These are phyloP conservation scores for Podaxis sp. DNA, from an alignment of 768 basidiomycete genomes.

Conservation along the genomic window DNA sequence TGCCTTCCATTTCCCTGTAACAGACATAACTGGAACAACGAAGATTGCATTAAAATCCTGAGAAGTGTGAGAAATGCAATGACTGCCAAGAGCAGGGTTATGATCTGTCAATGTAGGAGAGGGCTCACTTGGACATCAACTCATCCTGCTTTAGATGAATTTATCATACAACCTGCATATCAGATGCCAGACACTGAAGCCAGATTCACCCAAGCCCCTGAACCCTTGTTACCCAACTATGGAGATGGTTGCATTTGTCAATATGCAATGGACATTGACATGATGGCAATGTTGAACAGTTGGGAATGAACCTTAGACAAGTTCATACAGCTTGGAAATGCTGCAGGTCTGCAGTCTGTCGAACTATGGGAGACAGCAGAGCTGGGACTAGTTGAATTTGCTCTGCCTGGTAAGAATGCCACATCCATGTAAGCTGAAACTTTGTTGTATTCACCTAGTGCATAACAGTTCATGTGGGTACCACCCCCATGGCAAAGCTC, in stretches of 20 bases:
- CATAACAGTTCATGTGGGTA: neutral
- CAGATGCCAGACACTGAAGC: slow-evolving; percentile 4
- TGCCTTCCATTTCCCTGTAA: neutral
- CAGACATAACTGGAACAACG: slow-evolving; percentile 38
- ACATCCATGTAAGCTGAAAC: neutral
- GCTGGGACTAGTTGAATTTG: slow-evolving; percentile 28
- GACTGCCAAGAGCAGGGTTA: slow-evolving; percentile 28
- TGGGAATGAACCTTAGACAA: slow-evolving; percentile 44
- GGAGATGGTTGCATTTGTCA: slow-evolving; percentile 38
- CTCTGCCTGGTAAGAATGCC: neutral
- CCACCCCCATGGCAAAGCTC: neutral
- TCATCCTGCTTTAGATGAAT: slow-evolving; percentile 31
- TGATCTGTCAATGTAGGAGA: slow-evolving; percentile 29
- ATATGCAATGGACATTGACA: slow-evolving; percentile 45
- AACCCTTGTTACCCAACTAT: slow-evolving; percentile 48
- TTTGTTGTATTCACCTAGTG: neutral
- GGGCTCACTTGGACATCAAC: too few relatives aligned
- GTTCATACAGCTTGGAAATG: slow-evolving; percentile 33
- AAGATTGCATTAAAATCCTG: slow-evolving; percentile 29
- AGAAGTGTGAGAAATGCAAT: slow-evolving; percentile 32
- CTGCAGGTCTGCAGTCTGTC: slow-evolving; percentile 28
- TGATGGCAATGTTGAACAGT: slow-evolving; percentile 42
- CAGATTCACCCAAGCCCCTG: slow-evolving; percentile 31
- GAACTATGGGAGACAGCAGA: slow-evolving; percentile 34
- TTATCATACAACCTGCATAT: slow-evolving; percentile 30